Evolutionary conservation across 805 yeast genomes (phyloP), one percentile per base, ranked within the genome.

Genomic region (Zygosaccharomyces rouxii): DNA sequence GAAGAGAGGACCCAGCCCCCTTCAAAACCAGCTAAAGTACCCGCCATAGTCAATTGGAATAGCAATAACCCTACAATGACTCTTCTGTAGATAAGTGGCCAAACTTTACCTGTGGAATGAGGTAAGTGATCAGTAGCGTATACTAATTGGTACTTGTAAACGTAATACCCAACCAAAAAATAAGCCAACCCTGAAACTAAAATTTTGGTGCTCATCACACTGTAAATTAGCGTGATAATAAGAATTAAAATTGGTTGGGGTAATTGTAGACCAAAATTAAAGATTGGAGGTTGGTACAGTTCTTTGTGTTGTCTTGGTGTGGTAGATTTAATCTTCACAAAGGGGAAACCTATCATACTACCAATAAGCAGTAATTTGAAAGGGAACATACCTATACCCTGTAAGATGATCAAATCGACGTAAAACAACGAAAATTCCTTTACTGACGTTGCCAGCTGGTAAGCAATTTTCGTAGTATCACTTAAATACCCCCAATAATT

Each of bases 111-210:
- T 0, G 97, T 94, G 0, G 97, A 89, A 68, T 94, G 98, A 33
- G 95, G 97, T 7, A 95, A 90, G 66, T 94, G 98, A 28, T 89
- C 89, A 71, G 94, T 84, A 0, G 96, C 85, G 64, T 88, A 92
- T 55, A 94, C 72, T 51, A 92, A 72, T 67, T 89, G 97, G 65
- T 90, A 92, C 68, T 92, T 92, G 76, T 83, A 89, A 7, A 90
- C 96, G 63, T 82, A 84, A 66, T 81, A 92, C 0, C 98, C 97
- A 48, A 89, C 70, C 13, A 86, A 67, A 63, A 92, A 92, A 66
- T 94, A 92, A 1, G 84, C 72, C 48, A 89, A 70, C 0, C 98
- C 97, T 9, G 95, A 86, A 2, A 86, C 74, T 49, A 94, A 71
- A 50, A 92, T 89, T 61, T 88, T 88, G 4, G 95, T 85, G 10